Evolutionary conservation across 768 basidiomycete species (phyloP), one percentile per base, ranked within the genome.

Genomic region (Leccinellum rugosiceps): DNA sequence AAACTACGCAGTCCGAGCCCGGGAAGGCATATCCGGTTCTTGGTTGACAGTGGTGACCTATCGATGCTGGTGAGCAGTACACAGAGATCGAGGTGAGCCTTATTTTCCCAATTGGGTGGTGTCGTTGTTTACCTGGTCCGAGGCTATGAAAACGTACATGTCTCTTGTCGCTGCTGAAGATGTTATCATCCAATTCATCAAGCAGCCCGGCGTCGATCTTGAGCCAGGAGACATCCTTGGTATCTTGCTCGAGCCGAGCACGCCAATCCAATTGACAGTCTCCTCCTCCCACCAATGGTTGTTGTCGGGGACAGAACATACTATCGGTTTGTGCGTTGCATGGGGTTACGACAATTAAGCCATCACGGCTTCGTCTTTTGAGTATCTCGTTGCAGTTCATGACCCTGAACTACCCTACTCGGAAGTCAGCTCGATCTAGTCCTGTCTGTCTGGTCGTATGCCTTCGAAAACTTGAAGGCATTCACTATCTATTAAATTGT

Each of bases 91-190:
- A 98, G 82, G 92, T 92, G 62, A 54, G 81, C 63, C 6, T 28
- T 53, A 52, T 46, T 19, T 46, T 1, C 1, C 9, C 58, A 31
- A 17, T 50, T 32, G n/a, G 25, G 21, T 28, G 41, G 6, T 52
- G 10, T 34, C 3, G 9, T 41, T 38, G 25, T 45, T 62, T 34
- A 65, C 41, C 55, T 41, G 57, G 6, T 13, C 6, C 53, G 89
- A 43, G 88, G 91, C 93, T 59, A 95, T 97, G 94, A 98, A 99
- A 79, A 99, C 98, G 97, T 97, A 97, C 75, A 97, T 99, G 96
- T 94, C 94, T 3, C 84, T 99, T 55, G 86, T 92, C 55, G 94
- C 94, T 6, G 83, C 89, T 3, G 97, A 99, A 72, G 93, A 96
- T 71, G 97, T 97, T 66, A 81, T 88, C 47, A 87, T 95, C 17